phyloP scores from a whole-genome alignment of 176 grass and related monocot species.

The Dendrocalamus sinicus region DNA sequence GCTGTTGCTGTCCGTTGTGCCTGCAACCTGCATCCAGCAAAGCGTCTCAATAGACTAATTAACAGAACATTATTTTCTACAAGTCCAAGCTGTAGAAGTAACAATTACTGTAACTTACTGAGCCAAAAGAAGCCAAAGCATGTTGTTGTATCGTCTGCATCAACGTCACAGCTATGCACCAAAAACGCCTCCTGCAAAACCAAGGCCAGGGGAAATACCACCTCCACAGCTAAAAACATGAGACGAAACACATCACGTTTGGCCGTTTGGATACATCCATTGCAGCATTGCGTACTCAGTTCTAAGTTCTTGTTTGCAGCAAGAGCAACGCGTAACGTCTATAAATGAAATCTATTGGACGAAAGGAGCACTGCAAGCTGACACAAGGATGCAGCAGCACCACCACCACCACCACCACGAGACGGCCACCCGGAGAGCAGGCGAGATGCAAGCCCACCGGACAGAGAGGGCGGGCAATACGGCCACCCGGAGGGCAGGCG shows the following conservation, averaged over 20 bases:
- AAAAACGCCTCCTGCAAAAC: slow-evolving; percentile 49
- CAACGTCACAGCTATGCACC: slow-evolving; percentile 38
- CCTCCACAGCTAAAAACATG: slow-evolving; percentile 42
- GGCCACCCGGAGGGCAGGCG: background rate
- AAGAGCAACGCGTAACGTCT: background rate
- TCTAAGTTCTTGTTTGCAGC: slow-evolving; percentile 43
- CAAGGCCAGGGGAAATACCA: slow-evolving; percentile 51
- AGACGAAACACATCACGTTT: slow-evolving; percentile 18
- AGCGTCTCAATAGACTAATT: background rate
- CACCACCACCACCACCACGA: slow-evolving; percentile 15
- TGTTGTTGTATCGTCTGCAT: background rate
- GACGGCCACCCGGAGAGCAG: slow-evolving; percentile 11
- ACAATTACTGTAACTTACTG: background rate
- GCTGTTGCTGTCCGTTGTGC: no score
- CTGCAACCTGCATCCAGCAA: no score
- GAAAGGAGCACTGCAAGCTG: background rate
- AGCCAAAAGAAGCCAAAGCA: background rate
- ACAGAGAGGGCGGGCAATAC: background rate
- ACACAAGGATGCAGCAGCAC: slow-evolving; percentile 17
- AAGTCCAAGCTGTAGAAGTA: background rate
- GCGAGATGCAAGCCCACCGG: background rate
- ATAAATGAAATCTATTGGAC: slow-evolving; percentile 15
- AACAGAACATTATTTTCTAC: background rate
- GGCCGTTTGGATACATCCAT: slow-evolving; percentile 15
- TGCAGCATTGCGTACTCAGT: slow-evolving; percentile 38